Percentiles rank a stretch among this genome's conserved stretches.
These are phyloP conservation scores for Ophiosphaerella korrae DNA, from an alignment of 2,329 filamentous ascomycete genomes.

Conservation along the genomic window DNA sequence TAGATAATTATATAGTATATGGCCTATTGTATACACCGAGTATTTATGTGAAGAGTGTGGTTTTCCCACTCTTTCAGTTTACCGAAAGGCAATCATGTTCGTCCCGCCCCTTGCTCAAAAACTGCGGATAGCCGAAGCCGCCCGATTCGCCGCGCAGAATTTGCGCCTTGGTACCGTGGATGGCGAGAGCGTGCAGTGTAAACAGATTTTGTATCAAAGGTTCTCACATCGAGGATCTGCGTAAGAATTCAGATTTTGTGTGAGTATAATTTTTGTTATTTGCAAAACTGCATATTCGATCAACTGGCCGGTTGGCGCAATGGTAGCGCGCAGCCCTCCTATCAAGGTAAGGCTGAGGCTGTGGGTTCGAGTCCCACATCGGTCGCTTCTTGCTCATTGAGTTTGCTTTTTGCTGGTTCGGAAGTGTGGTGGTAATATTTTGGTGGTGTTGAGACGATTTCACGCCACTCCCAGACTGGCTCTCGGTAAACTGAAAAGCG, in stretches of 20 bases:
- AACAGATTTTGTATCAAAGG: neutral
- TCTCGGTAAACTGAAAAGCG: too few species aligned
- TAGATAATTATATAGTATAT: too few species aligned
- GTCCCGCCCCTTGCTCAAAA: neutral
- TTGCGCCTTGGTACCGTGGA: neutral
- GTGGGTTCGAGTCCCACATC: conserved; percentile 47
- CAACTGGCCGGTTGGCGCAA: conserved; percentile 43
- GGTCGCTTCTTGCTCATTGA: conserved; percentile 25
- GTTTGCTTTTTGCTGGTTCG: neutral
- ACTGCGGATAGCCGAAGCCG: too few species aligned
- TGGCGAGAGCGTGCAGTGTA: neutral
- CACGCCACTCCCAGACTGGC: too few species aligned
- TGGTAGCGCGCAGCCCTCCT: conserved; percentile 49
- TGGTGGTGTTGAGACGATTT: too few species aligned
- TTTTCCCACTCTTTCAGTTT: too few species aligned
- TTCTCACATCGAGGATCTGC: neutral
- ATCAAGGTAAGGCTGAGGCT: conserved; percentile 26
- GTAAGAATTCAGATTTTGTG: neutral
- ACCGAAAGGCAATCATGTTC: neutral
- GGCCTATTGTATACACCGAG: too few species aligned
- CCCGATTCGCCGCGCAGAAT: too few species aligned
- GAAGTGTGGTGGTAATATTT: too few species aligned
- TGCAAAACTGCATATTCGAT: conserved; percentile 1
- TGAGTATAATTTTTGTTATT: conserved; percentile 2
- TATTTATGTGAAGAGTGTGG: too few species aligned